Conservation (phyloP, 2,329 filamentous ascomycete genomes). For the Trichoderma aggressivum region DNA sequence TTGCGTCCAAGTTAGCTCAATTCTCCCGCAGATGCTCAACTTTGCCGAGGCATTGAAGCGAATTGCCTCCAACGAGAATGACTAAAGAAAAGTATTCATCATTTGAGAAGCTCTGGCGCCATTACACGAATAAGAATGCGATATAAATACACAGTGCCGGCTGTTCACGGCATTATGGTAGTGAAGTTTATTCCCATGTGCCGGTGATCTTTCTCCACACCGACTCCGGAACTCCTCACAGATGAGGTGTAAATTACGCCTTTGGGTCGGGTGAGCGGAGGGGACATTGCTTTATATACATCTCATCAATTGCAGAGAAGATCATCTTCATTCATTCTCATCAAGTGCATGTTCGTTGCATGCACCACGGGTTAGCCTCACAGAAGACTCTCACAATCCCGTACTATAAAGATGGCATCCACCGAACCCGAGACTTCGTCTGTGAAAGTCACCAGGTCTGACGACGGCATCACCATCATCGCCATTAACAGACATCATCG, state of each 20-base stretch:
- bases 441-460: constrained; percentile 23
- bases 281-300: not conserved
- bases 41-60: not conserved
- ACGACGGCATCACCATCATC: constrained; percentile 50
- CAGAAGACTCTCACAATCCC: not conserved
- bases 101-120: not conserved
- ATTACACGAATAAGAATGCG: not conserved
- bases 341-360: not conserved
- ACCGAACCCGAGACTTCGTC: constrained; percentile 18
- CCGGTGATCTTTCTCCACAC: not conserved
- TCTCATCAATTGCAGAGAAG: not conserved
- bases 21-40: not conserved
- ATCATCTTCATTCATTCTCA: not conserved
- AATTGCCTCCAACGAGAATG: not conserved
- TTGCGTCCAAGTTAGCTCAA: not conserved
- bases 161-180: not conserved
- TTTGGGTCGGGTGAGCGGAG: constrained; percentile 13
- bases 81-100: not conserved
- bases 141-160: not conserved
- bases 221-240: not conserved
- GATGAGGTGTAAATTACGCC: not conserved
- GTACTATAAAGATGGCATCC: not conserved
- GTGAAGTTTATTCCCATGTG: not conserved
- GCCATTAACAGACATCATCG: constrained; percentile 49
- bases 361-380: not conserved